Evolutionary conservation across 768 basidiomycete species (phyloP).

Genomic region (Boletus patriciae): DNA sequence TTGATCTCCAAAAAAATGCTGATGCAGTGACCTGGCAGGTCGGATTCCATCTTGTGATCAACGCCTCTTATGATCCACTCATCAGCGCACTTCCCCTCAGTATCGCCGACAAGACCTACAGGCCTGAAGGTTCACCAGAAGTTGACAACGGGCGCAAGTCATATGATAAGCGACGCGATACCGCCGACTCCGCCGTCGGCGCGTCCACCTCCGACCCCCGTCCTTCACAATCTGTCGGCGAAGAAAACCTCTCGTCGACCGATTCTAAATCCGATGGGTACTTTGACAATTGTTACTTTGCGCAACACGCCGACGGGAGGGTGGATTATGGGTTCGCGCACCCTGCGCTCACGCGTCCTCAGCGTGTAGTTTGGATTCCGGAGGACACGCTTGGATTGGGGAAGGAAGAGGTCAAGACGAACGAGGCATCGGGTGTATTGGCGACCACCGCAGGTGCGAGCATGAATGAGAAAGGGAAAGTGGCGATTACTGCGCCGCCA

Average conservation of each 20-base stretch:
- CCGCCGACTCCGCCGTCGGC: slow-evolving; percentile 4
- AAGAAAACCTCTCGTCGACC: background rate
- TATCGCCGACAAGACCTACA: slow-evolving; percentile 68
- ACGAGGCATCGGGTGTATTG: slow-evolving; percentile 51
- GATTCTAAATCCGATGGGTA: slow-evolving; percentile 6
- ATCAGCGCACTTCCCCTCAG: slow-evolving; percentile 72
- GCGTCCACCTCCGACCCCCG: slow-evolving; percentile 8
- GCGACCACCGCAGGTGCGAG: slow-evolving; percentile 49
- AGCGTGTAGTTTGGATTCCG: slow-evolving; percentile 85
- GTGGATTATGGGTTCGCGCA: slow-evolving; percentile 77
- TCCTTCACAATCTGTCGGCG: background rate
- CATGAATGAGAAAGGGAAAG: slow-evolving; percentile 63
- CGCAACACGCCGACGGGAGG: slow-evolving; percentile 26
- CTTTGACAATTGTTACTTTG: slow-evolving; percentile 23
- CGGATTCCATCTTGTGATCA: slow-evolving; percentile 72
- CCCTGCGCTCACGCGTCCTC: slow-evolving; percentile 73
- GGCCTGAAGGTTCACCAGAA: slow-evolving; percentile 14
- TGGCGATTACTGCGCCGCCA: slow-evolving; percentile 31
- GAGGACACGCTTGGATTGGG: slow-evolving; percentile 56
- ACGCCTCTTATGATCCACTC: slow-evolving; percentile 80
- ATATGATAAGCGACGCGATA: slow-evolving; percentile 17
- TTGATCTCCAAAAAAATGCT: background rate
- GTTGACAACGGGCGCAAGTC: slow-evolving; percentile 2
- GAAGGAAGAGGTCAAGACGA: slow-evolving; percentile 58
- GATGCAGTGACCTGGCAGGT: slow-evolving; percentile 32